Evolutionary conservation across 495 filamentous ascomycete species (phyloP).

Genomic region (Pseudomonodictys pantanalensis): DNA sequence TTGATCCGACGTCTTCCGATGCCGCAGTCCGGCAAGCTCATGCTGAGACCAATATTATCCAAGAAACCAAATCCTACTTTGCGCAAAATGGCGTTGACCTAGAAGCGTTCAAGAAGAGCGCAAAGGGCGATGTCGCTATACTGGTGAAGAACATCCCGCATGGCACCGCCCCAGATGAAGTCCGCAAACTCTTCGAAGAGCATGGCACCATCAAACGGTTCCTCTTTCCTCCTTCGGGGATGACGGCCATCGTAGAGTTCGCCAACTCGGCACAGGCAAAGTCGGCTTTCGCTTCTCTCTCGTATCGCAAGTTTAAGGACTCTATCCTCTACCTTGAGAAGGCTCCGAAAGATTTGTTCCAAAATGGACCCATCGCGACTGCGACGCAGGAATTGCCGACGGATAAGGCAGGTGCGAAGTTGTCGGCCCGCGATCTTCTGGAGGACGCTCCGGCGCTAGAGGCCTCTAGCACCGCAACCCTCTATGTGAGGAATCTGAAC

Average conservation of each 20-base stretch:
- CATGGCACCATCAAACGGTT: slow-evolving; percentile 71
- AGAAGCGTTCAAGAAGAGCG: slow-evolving; percentile 77
- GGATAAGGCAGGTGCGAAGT: slow-evolving; percentile 33
- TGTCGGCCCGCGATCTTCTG: slow-evolving; percentile 57
- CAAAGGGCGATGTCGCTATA: slow-evolving; percentile 82
- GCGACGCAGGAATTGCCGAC: slow-evolving; percentile 28
- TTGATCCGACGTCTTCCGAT: slow-evolving; percentile 91
- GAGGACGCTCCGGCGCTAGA: slow-evolving; percentile 51
- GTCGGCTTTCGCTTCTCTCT: slow-evolving; percentile 74
- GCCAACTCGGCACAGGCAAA: slow-evolving; percentile 70
- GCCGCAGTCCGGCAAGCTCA: slow-evolving; percentile 94
- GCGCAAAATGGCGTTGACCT: slow-evolving; percentile 81
- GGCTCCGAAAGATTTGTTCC: slow-evolving; percentile 79
- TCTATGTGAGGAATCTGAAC: slow-evolving; percentile 90
- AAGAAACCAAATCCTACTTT: slow-evolving; percentile 93
- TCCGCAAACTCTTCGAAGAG: slow-evolving; percentile 64
- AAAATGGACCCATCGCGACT: slow-evolving; percentile 1
- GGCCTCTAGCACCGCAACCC: slow-evolving; percentile 63
- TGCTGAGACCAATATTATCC: slow-evolving; percentile 92
- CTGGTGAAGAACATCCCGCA: slow-evolving; percentile 93
- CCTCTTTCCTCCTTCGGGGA: slow-evolving; percentile 87
- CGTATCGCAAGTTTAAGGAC: slow-evolving; percentile 86
- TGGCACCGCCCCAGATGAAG: slow-evolving; percentile 67
- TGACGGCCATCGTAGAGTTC: slow-evolving; percentile 91
- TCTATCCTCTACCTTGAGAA: slow-evolving; percentile 92